Conservation (phyloP, 441 rosid genomes). For the Populus hybrid region DNA sequence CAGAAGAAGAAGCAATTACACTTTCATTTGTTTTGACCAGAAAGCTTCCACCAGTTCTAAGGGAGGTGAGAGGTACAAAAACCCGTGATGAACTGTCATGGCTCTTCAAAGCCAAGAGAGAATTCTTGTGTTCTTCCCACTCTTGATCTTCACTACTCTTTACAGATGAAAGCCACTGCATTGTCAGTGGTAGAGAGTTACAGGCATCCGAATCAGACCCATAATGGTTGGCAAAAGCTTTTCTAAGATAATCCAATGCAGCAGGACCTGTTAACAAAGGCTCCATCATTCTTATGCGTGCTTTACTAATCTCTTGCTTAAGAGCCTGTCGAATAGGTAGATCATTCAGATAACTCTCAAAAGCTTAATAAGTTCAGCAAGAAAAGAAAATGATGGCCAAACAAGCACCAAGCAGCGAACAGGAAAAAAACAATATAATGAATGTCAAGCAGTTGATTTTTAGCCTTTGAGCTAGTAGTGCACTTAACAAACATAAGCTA, state of each 20-base stretch:
- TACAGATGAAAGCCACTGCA: slow-evolving; percentile 61
- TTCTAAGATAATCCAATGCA: slow-evolving; percentile 70
- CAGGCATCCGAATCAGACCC: slow-evolving; percentile 52
- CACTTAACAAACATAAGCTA: background rate
- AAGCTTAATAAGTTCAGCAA: background rate
- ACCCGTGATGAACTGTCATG: slow-evolving; percentile 40
- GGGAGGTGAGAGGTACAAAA: slow-evolving; percentile 43
- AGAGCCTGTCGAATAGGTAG: slow-evolving; percentile 43
- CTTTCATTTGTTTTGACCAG: slow-evolving; percentile 5
- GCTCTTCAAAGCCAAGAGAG: slow-evolving; percentile 42
- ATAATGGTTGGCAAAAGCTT: slow-evolving; percentile 56
- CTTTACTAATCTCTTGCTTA: slow-evolving; percentile 71
- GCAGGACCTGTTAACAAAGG: slow-evolving; percentile 81
- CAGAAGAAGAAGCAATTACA: background rate
- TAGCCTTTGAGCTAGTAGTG: background rate
- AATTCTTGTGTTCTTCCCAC: slow-evolving; percentile 67
- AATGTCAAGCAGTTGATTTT: background rate
- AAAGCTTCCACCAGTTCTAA: slow-evolving; percentile 50
- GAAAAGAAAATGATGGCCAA: background rate
- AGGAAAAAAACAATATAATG: too few species aligned
- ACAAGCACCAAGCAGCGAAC: too few species aligned
- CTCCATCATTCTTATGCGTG: slow-evolving; percentile 71
- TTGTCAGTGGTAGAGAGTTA: slow-evolving; percentile 51
- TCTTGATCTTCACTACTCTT: slow-evolving; percentile 47
- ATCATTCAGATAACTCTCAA: background rate